A percentile compares a stretch with the other conserved stretches of the same genome.
Conservation (phyloP, 441 rosid species). For the Populus hybrid region DNA sequence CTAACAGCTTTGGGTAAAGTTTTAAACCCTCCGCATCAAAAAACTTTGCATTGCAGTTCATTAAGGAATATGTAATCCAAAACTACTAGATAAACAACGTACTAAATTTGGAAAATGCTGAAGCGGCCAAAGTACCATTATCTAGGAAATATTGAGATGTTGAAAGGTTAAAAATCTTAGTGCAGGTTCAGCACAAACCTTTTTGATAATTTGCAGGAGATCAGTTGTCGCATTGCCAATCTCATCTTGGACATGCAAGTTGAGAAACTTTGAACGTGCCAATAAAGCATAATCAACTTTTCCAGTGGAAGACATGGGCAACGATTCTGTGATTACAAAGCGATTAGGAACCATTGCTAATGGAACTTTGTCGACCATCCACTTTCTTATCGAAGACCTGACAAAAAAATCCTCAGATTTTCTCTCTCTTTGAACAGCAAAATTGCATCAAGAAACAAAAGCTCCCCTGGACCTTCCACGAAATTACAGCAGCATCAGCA, state of each 20-base stretch:
- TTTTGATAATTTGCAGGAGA: constrained; percentile 55
- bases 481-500: constrained; percentile 64
- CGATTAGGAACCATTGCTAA: constrained; percentile 65
- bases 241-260: constrained; percentile 28
- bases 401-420: constrained; percentile 30
- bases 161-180: neutral
- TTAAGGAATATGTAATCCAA: neutral
- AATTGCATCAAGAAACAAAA: constrained; percentile 53
- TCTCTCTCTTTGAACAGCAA: constrained; percentile 44
- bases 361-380: constrained; percentile 67
- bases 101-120: neutral
- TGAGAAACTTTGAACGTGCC: constrained; percentile 30
- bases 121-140: neutral
- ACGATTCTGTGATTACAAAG: constrained; percentile 46
- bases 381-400: constrained; percentile 44
- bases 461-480: constrained; percentile 40
- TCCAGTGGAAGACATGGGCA: constrained; percentile 78
- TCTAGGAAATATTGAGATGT: neutral
- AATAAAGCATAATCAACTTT: constrained; percentile 75
- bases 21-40: neutral
- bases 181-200: constrained; percentile 44
- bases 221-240: constrained; percentile 23
- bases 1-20: too few relatives aligned
- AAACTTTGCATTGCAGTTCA: neutral
- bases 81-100: neutral